Conservation (phyloP, 257 asterid genomes). For the Salvia rosmarinus region DNA sequence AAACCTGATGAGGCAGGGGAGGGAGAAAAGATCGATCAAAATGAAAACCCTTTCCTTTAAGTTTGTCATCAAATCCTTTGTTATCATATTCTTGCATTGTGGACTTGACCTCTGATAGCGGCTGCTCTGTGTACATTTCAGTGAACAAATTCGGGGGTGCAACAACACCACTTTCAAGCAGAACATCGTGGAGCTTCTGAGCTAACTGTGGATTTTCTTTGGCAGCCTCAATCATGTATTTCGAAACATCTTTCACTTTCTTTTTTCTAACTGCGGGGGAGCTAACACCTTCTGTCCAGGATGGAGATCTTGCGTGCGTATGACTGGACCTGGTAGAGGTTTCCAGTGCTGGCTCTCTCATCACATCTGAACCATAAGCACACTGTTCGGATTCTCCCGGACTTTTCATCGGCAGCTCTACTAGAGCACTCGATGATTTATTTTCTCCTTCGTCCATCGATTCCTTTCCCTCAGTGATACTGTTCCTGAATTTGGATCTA, state of each 20-base stretch:
- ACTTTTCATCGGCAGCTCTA: conserved; percentile 34
- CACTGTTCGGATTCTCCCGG: conserved; percentile 41
- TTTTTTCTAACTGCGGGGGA: conserved; percentile 81
- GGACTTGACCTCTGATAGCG: conserved; percentile 46
- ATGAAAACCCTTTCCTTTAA: conserved; percentile 38
- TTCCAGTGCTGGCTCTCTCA: conserved; percentile 48
- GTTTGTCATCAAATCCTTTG: conserved; percentile 41
- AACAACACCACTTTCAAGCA: conserved; percentile 92
- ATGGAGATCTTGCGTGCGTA: conserved; percentile 89
- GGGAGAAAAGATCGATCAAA: conserved; percentile 62
- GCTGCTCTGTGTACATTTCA: conserved; percentile 64
- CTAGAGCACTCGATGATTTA: conserved; percentile 36
- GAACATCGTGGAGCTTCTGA: conserved; percentile 92
- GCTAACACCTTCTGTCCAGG: conserved; percentile 98
- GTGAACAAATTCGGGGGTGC: conserved; percentile 91
- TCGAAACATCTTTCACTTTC: conserved; percentile 91
- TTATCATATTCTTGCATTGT: conserved; percentile 47
- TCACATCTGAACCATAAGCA: conserved; percentile 40
- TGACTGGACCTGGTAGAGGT: conserved; percentile 52
- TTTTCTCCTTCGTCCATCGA: conserved; percentile 31
- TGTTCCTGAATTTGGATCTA: conserved; percentile 43
- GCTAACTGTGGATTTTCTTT: conserved; percentile 93
- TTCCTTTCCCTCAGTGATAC: conserved; percentile 40
- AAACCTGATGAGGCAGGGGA: conserved; percentile 68
- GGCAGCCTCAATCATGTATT: conserved; percentile 94